Conservation (phyloP, 2,329 filamentous ascomycete species). For the Paraconiothyrium sp. region DNA sequence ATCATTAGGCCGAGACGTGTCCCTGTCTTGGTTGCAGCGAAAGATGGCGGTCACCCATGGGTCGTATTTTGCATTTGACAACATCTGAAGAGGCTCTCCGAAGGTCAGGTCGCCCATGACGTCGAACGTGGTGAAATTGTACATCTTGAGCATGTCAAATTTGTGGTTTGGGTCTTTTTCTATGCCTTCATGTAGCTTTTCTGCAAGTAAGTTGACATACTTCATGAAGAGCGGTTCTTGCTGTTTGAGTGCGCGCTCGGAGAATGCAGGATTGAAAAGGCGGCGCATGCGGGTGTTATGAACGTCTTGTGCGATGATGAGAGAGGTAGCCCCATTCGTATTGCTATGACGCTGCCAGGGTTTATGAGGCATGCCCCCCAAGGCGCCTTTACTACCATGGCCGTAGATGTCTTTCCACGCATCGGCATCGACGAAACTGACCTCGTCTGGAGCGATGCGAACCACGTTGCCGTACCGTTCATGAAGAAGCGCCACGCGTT, state of each 20-base stretch:
- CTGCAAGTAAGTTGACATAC: constrained; percentile 49
- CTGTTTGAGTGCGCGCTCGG: constrained; percentile 42
- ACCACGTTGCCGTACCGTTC: constrained; percentile 38
- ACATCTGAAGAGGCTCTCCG: constrained; percentile 36
- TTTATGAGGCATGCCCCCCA: constrained; percentile 19
- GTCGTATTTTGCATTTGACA: constrained; percentile 38
- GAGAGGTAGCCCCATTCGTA: constrained; percentile 21
- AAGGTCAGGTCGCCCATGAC: constrained; percentile 33
- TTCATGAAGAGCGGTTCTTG: constrained; percentile 46
- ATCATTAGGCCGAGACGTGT: constrained; percentile 17
- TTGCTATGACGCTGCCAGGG: constrained; percentile 17
- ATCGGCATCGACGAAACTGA: constrained; percentile 20
- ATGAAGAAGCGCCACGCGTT: constrained; percentile 40
- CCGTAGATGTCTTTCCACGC: constrained; percentile 46
- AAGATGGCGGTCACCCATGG: constrained; percentile 48
- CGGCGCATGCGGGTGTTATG: constrained; percentile 25
- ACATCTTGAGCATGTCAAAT: constrained; percentile 16
- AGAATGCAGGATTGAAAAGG: constrained; percentile 44
- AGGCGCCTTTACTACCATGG: constrained; percentile 36
- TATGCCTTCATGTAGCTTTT: constrained; percentile 41
- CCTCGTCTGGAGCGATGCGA: constrained; percentile 22
- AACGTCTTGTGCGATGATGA: constrained; percentile 30
- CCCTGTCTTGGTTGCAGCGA: constrained; percentile 30
- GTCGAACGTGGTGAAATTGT: constrained; percentile 28
- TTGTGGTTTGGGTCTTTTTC: constrained; percentile 41